phyloP scores from a whole-genome alignment of 2,329 filamentous ascomycete species.

The Simplicillium aogashimaense region DNA sequence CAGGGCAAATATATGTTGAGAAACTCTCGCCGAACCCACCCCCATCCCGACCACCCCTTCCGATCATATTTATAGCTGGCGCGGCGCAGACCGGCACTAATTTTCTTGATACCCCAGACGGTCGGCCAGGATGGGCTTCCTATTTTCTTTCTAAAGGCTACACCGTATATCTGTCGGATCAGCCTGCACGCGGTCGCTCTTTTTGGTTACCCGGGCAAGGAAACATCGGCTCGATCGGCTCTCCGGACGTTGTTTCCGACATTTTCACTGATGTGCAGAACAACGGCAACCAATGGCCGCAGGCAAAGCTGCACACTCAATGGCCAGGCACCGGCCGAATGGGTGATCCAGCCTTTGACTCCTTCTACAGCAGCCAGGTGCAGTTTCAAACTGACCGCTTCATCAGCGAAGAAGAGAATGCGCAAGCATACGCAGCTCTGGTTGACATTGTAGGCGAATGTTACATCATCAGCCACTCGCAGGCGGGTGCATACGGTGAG shows the following conservation, averaged over 20 bases:
- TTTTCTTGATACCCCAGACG: constrained; percentile 29
- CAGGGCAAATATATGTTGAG: constrained; percentile 20
- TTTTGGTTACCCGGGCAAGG: constrained; percentile 15
- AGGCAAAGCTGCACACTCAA: constrained; percentile 20
- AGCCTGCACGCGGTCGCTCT: constrained; percentile 22
- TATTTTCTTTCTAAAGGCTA: constrained; percentile 29
- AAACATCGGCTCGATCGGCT: constrained; percentile 13
- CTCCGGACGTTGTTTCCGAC: constrained; percentile 14
- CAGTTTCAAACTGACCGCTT: constrained; percentile 10
- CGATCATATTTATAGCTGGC: constrained; percentile 21
- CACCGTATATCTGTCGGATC: constrained; percentile 28
- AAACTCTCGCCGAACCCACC: constrained; percentile 16
- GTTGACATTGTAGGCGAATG: constrained; percentile 16
- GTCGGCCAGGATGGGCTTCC: constrained; percentile 28
- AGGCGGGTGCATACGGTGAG: constrained; percentile 11
- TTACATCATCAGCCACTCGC: constrained; percentile 18
- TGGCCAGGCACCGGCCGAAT: constrained; percentile 19
- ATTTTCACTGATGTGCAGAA: constrained; percentile 15
- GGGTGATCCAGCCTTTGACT: constrained; percentile 36
- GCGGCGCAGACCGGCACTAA: constrained; percentile 18
- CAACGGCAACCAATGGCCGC: constrained; percentile 17
- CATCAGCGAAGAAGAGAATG: constrained; percentile 10
- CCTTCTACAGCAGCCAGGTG: constrained; percentile 25
- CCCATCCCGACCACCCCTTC: constrained; percentile 11
- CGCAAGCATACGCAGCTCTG: constrained; percentile 9